Base-by-base conservation (phyloP, 2,329 filamentous ascomycete genomes). In the Aspergillus thermomutatus region DNA sequence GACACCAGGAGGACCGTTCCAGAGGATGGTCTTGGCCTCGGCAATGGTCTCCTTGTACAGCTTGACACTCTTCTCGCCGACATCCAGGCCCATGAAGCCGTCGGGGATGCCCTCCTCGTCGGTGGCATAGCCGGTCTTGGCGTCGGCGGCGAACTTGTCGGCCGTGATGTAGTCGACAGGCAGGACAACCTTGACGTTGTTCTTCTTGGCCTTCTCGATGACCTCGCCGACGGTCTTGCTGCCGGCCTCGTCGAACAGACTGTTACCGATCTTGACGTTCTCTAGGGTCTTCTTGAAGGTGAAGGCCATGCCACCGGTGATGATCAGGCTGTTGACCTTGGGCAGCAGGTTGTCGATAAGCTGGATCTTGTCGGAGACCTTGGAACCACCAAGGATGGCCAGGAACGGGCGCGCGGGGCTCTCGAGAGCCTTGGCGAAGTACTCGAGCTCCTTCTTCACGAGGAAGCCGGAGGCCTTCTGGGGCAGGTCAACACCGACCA, bases 241-340 rank as follows among this genome's bases (percentile, higher is more conserved):
- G 67, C 94, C 94, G 52, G 88, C 88, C 82, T 97, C 91, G 70
- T 99, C 94, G 75, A 96, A 99, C 69, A 99, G 84, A 52, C 82
- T 94, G 81, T 87, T 87, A 60, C 94, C 94, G 66, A 99, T 99
- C 77, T 87, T 84, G 71, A 97, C 87, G 74, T 85, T 83, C 79
- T 97, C 86, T 56, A 97, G 85, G n/a, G 91, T 93, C 86, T 99
- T 99, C 86, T 97, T 97, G 86, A 99, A 99, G 69, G 94, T 99
- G 82, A 97, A 99, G 62, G 94, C 92, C 94, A 99, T 99, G 70
- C 87, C 94, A 74, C 94, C 94, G 76, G 93, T 96, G 79, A 99
- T 89, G 79, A 99, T 89, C 65, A 99, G 85, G 76, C 88, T 94
- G 85, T 99, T 86, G 77, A 99, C 92, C 86, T 99, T 97, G 79